Evolutionary conservation across 75 land plant genomes (phyloP), one percentile per base, ranked within the genome.

Genomic region (Pinus tabuliformis): DNA sequence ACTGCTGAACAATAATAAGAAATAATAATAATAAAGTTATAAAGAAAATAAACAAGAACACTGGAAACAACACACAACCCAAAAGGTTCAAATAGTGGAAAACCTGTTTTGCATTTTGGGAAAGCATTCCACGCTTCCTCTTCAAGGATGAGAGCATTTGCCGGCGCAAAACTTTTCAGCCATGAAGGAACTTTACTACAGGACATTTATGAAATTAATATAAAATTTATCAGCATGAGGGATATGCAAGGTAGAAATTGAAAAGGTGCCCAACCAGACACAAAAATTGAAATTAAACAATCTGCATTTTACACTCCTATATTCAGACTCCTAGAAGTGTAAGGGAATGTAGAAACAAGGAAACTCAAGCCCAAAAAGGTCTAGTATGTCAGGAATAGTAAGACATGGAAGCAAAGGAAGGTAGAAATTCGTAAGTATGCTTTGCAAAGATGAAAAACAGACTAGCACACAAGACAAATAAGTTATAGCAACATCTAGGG

Each of bases 41-140:
- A 45, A 9, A 45, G 59, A 58, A 58, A 20, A 18, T 16, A 58
- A 58, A 58, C 59, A 58, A 58, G n/a, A 7, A 8, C 52, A 45
- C 59, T 17, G n/a, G 59, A 58, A 17, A 20, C 56, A 42, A 74
- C 58, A 74, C 58, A 77, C 78, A 52, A n/a, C n/a, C 17, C 17
- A 15, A 30, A 74, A 83, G 78, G 77, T 77, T 80, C 70, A 83
- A 74, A 22, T 74, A 77, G 66, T 74, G 45, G 33, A 22, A 42
- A 18, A 91, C 94, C 89, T 87, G 91, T 84, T 89, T 89, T 91
- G 81, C 89, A 87, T 81, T 83, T 91, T 6, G 91, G 91, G 75
- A 81, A 87, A 59, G 94, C 89, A 84, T 83, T 89, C 94, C 94
- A 91, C 12, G 94, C 85, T 80, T 91, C 91, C 76, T 91, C 94